Evolutionary conservation across 176 grass and related monocot genomes (phyloP).

Genomic region (Avena atlantica): DNA sequence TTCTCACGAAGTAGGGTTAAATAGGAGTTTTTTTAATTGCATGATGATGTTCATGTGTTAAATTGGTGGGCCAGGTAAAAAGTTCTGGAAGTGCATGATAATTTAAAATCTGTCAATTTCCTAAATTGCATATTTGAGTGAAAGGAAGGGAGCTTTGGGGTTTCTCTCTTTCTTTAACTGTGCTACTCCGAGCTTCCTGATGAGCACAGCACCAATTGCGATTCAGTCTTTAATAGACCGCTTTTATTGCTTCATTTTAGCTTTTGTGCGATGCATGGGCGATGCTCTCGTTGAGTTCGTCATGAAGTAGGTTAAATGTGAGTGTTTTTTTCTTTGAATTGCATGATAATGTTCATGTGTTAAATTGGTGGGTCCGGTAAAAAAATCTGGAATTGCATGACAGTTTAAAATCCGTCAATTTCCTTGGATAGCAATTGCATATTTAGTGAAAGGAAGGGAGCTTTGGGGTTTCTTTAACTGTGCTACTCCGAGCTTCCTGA

Average conservation of each 20-base stretch:
- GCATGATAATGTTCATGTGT: neutral
- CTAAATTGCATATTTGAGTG: neutral
- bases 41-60: neutral
- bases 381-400: neutral
- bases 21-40: neutral
- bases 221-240: no score
- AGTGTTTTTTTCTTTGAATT: neutral
- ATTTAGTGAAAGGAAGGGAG: conserved; percentile 9
- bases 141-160: neutral
- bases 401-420: neutral
- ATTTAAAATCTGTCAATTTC: neutral
- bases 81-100: neutral
- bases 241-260: neutral
- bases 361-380: neutral
- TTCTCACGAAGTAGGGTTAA: neutral
- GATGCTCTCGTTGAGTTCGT: neutral
- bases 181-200: neutral
- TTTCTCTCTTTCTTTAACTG: conserved; percentile 36
- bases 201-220: neutral
- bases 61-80: neutral
- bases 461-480: conserved; percentile 8
- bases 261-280: neutral
- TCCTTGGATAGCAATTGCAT: neutral
- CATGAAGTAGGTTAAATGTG: neutral
- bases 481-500: neutral